Conservation (phyloP, 176 grass and related monocot genomes). For the Eremochloa ophiuroides region DNA sequence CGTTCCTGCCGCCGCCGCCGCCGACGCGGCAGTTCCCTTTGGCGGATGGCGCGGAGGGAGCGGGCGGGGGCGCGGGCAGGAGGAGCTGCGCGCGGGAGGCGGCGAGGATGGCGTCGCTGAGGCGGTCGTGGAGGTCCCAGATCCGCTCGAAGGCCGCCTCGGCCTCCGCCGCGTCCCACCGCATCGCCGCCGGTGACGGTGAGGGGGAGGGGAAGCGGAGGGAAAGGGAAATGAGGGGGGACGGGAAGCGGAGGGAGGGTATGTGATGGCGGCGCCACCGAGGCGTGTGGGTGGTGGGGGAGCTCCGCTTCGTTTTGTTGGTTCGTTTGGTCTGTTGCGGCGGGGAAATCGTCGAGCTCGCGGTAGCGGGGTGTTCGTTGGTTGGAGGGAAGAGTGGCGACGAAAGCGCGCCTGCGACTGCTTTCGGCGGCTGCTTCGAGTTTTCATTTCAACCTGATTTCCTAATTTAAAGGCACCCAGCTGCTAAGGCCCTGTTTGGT, state of each 20-base stretch:
- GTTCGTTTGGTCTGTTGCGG: neutral
- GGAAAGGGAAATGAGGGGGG: neutral
- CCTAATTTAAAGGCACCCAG: too few species aligned
- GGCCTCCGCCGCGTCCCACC: slow-evolving; percentile 40
- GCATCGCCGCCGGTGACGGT: slow-evolving; percentile 9
- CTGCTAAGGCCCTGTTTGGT: too few species aligned
- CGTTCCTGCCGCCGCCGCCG: slow-evolving; percentile 1
- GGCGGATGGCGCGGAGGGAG: neutral
- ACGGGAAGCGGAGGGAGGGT: neutral
- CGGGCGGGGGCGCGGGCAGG: neutral
- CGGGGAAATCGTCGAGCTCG: neutral
- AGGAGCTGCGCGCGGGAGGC: slow-evolving; percentile 47
- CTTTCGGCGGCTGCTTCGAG: too few species aligned
- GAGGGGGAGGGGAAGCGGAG: neutral
- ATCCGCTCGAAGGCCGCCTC: slow-evolving; percentile 53
- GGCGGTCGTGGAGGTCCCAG: slow-evolving; percentile 67
- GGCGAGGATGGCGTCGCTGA: slow-evolving; percentile 62
- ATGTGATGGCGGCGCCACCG: slow-evolving; percentile 13
- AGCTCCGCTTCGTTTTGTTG: neutral
- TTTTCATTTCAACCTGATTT: too few species aligned
- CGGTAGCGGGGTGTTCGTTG: too few species aligned
- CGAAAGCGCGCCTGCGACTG: neutral
- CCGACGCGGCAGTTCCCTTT: neutral
- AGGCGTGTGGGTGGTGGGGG: neutral
- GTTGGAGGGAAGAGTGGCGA: neutral